phyloP scores from a whole-genome alignment of 2,329 filamentous ascomycete species.

The Pezizomycotina sp. region DNA sequence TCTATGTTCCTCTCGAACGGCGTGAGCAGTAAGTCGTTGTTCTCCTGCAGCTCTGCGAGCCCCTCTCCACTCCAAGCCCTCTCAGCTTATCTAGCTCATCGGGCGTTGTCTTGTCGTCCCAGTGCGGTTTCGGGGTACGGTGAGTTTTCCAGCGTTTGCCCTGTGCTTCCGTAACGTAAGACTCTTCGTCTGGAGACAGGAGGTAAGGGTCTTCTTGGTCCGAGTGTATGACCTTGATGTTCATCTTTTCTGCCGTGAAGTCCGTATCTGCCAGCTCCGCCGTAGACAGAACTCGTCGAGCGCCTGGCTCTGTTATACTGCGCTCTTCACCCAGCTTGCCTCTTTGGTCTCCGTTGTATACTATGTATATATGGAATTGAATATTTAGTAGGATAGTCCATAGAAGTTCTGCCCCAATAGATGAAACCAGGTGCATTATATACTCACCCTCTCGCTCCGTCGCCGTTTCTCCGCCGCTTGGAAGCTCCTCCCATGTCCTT shows the following conservation, averaged over 20 bases:
- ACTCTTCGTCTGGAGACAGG: constrained; percentile 69
- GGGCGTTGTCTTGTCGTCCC: constrained; percentile 73
- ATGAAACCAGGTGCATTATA: background rate
- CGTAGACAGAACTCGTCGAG: constrained; percentile 92
- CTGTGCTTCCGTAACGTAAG: constrained; percentile 65
- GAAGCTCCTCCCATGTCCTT: constrained; percentile 10
- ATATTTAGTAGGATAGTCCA: background rate
- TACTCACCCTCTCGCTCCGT: constrained; percentile 19
- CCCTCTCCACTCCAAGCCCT: constrained; percentile 78
- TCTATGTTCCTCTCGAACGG: constrained; percentile 95
- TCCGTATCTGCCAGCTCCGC: constrained; percentile 96
- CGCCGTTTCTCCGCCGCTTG: constrained; percentile 19
- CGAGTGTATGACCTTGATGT: constrained; percentile 94
- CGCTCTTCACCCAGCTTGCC: constrained; percentile 96
- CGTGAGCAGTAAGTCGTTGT: constrained; percentile 87
- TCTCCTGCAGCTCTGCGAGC: constrained; percentile 81
- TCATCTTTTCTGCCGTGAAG: constrained; percentile 94
- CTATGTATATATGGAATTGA: constrained; percentile 28
- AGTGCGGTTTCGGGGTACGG: constrained; percentile 79
- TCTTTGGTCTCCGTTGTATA: constrained; percentile 86
- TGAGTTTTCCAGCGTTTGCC: constrained; percentile 60
- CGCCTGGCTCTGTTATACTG: constrained; percentile 88
- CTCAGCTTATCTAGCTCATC: constrained; percentile 65
- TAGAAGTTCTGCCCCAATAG: background rate
- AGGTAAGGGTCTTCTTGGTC: constrained; percentile 94